phyloP scores from a whole-genome alignment of 1,284 basidiomycete species.

The Boletellus sp. region DNA sequence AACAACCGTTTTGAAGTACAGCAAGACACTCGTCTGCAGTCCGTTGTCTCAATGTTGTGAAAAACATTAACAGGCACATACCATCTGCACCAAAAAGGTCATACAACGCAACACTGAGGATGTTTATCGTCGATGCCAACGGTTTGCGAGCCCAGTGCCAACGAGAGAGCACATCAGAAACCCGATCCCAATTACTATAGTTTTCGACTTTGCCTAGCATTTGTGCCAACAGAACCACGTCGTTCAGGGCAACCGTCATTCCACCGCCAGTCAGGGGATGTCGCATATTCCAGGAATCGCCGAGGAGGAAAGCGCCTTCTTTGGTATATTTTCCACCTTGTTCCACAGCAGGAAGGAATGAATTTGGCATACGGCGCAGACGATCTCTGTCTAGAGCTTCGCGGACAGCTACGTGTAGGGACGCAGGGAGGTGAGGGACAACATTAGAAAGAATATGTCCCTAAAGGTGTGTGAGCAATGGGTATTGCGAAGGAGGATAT shows the following conservation, averaged over 20 bases:
- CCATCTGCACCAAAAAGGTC: constrained; percentile 90
- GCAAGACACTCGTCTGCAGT: constrained; percentile 67
- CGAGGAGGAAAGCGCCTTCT: constrained; percentile 82
- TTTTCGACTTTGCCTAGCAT: constrained; percentile 53
- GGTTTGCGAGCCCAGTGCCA: constrained; percentile 89
- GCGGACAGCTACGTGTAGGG: constrained; percentile 61
- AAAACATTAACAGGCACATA: constrained; percentile 31
- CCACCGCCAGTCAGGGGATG: constrained; percentile 97
- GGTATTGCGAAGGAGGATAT: background rate
- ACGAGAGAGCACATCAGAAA: constrained; percentile 54
- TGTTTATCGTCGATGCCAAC: constrained; percentile 82
- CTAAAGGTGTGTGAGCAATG: constrained; percentile 35
- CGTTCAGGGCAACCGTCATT: constrained; percentile 91
- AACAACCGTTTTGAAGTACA: constrained; percentile 90
- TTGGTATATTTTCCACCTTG: constrained; percentile 65
- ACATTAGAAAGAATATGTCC: constrained; percentile 68
- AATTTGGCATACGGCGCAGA: constrained; percentile 92
- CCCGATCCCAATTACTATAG: constrained; percentile 59
- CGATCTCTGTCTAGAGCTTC: constrained; percentile 68
- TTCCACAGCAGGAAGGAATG: constrained; percentile 82
- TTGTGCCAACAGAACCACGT: constrained; percentile 72
- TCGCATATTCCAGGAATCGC: constrained; percentile 99
- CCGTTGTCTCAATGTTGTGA: constrained; percentile 5
- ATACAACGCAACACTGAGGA: constrained; percentile 87
- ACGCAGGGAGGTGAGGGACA: constrained; percentile 74